Evolutionary conservation across 805 yeast species (phyloP), one percentile per base, ranked within the genome.

Genomic region (Starmerella sp.): DNA sequence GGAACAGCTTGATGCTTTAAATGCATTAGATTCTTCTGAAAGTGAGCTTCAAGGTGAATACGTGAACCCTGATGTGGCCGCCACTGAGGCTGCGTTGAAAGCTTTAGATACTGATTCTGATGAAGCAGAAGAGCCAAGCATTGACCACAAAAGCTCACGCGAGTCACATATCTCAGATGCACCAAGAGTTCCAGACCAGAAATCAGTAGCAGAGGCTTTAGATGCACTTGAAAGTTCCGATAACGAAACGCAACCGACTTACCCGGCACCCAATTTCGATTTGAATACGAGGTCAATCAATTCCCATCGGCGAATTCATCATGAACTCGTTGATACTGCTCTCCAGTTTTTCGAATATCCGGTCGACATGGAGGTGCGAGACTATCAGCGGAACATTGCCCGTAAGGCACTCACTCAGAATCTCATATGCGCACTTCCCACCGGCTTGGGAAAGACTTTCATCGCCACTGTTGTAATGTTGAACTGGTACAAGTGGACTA

Each of bases 391-490:
- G 65, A 82, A 83, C 60, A 89, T 93, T 54, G 87, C 89, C 3
- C 73, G 75, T 47, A 77, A 80, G 55, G 83, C 96, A 0, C 71
- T 93, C 38, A 81, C 78, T 63, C 75, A 81, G 58, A 93, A 93
- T 65, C 67, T 84, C 3, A 72, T 93, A 29, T 91, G 95, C 65
- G 95, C 97, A 0, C 78, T 93, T 14, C 99, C 99, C 0, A 93
- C 99, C 0, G 99, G 99, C 61, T 74, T 90, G 67, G 99, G 99
- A 41, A 93, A 93, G 70, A 93, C 99, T 0, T 88, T 93, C 60
- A 89, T 93, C 65, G 97, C 98, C 1, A 82, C 95, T 38, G 84
- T 95, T 0, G 91, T 91, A 28, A 93, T 93, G 89, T 74, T 89
- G 54, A 93, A 93, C 66, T 93, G 77, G 70, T 82, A 78, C 61